A percentile compares a stretch with the other conserved stretches of the same genome.
These are phyloP conservation scores for Penicillium corylophilum DNA, from an alignment of 2,329 filamentous ascomycete species.

Conservation along the genomic window DNA sequence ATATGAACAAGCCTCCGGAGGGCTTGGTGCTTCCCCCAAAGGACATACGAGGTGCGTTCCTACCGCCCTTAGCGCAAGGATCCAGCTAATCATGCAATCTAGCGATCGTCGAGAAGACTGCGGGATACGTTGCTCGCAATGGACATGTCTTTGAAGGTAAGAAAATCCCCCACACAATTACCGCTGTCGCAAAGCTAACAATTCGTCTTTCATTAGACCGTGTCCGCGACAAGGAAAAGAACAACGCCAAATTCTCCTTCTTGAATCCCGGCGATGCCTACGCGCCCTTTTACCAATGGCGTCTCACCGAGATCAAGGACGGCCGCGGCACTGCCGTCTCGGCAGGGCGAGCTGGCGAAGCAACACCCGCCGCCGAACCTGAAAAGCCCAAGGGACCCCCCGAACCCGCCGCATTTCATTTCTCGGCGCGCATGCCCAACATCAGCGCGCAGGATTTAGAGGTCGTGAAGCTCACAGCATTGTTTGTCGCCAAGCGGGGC, in stretches of 20 bases:
- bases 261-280: conserved; percentile 78
- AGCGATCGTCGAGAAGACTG: conserved; percentile 86
- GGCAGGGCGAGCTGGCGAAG: conserved; percentile 70
- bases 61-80: background rate
- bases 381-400: conserved; percentile 78
- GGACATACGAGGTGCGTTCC: conserved; percentile 66
- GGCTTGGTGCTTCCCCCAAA: conserved; percentile 83
- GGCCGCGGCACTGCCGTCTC: conserved; percentile 78
- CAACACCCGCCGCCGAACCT: conserved; percentile 50
- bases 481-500: conserved; percentile 91
- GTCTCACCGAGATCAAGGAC: conserved; percentile 77
- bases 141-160: conserved; percentile 65
- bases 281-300: conserved; percentile 86
- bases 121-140: conserved; percentile 78
- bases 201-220: conserved; percentile 52
- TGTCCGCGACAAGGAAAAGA: conserved; percentile 78
- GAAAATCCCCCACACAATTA: background rate
- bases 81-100: conserved; percentile 28
- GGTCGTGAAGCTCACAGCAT: conserved; percentile 71
- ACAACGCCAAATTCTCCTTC: conserved; percentile 90
- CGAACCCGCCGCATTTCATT: conserved; percentile 82
- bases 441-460: conserved; percentile 92
- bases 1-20: conserved; percentile 73
- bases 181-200: background rate
- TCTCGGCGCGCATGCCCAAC: conserved; percentile 94